These are phyloP conservation scores for Rubroboletus satanas DNA, from an alignment of 768 basidiomycete species.

Conservation along the genomic window DNA sequence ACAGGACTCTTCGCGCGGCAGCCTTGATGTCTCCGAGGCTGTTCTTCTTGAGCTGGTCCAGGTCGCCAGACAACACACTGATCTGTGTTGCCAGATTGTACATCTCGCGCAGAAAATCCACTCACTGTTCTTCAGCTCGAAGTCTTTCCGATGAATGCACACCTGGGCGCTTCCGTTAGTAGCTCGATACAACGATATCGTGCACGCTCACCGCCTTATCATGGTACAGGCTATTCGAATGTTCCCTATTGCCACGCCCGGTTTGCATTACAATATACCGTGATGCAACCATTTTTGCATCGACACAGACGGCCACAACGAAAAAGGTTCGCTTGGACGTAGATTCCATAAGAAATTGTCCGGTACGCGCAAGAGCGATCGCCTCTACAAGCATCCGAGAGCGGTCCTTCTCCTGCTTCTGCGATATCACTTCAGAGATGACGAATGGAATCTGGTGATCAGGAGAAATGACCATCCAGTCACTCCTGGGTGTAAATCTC, in stretches of 20 bases:
- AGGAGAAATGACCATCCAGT: slow-evolving; percentile 2
- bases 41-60: neutral
- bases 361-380: neutral
- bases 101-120: slow-evolving; percentile 10
- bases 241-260: neutral
- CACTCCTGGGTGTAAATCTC: slow-evolving; percentile 7
- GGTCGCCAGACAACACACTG: neutral
- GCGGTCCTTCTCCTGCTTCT: neutral
- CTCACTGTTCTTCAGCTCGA: neutral
- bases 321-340: slow-evolving; percentile 1
- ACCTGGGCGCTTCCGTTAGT: neutral
- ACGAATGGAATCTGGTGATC: slow-evolving; percentile 1
- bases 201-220: neutral
- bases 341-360: neutral
- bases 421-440: slow-evolving; percentile 11
- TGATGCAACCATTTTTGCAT: neutral
- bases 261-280: slow-evolving; percentile 4
- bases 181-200: neutral
- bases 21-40: neutral
- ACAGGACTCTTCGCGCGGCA: too few relatives aligned
- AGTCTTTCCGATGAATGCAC: neutral
- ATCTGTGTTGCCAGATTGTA: slow-evolving; percentile 7
- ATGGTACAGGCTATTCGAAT: neutral
- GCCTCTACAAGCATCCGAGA: slow-evolving; percentile 14
- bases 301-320: slow-evolving; percentile 12